phyloP scores from a whole-genome alignment of 2,329 filamentous ascomycete species.

The Alternaria infectoria region DNA sequence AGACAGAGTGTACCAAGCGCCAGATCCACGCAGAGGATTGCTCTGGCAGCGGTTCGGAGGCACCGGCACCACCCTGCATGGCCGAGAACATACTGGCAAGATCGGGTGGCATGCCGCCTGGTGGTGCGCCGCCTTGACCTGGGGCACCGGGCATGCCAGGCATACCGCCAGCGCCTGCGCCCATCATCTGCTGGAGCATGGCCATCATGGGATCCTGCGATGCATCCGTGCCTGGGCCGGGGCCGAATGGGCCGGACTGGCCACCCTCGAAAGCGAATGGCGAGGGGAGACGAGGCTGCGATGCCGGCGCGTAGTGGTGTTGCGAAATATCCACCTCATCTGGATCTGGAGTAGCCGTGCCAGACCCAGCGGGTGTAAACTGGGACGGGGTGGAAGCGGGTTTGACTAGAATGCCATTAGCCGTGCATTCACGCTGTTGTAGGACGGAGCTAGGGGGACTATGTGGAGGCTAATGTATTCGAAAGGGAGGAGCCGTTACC shows the following conservation, averaged over 20 bases:
- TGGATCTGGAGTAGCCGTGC: slow-evolving; percentile 59
- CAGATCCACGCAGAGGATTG: slow-evolving; percentile 64
- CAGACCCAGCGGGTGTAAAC: slow-evolving; percentile 25
- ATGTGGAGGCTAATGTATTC: slow-evolving; percentile 9
- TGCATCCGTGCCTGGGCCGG: slow-evolving; percentile 28
- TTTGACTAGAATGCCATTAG: slow-evolving; percentile 34
- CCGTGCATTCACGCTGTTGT: slow-evolving; percentile 7
- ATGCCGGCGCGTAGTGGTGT: slow-evolving; percentile 68
- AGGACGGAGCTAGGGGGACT: neutral
- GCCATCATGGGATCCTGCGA: slow-evolving; percentile 72
- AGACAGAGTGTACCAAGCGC: slow-evolving; percentile 75
- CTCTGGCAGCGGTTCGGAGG: slow-evolving; percentile 44
- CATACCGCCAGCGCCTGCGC: slow-evolving; percentile 48
- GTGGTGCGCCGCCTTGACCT: slow-evolving; percentile 27
- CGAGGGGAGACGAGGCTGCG: slow-evolving; percentile 50
- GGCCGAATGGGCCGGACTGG: slow-evolving; percentile 22
- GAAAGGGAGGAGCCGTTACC: slow-evolving; percentile 30
- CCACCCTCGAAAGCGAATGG: slow-evolving; percentile 42
- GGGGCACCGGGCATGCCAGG: slow-evolving; percentile 39
- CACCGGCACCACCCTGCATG: slow-evolving; percentile 53
- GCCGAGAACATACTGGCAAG: slow-evolving; percentile 54
- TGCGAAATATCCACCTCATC: slow-evolving; percentile 81
- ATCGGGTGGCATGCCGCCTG: slow-evolving; percentile 48
- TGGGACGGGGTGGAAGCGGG: slow-evolving; percentile 27
- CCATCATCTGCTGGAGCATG: slow-evolving; percentile 78